Base-by-base conservation (phyloP, 2,329 filamentous ascomycete genomes). In the Trichoderma aggressivum region DNA sequence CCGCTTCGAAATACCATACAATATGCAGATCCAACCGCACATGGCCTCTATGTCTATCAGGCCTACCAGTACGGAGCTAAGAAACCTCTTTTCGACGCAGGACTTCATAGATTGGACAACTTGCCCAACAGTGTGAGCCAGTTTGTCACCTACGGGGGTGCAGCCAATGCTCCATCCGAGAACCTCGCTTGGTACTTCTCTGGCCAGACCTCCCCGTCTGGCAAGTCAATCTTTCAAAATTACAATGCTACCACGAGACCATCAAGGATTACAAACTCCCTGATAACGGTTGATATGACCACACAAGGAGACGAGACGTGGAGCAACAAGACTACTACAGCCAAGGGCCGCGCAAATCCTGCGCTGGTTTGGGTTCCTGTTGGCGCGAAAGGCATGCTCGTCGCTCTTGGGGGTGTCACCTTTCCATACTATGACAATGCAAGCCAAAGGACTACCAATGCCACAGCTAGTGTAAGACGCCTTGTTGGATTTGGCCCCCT, bases 321-420 rank as follows among this genome's bases (percentile, higher is more conserved):
- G 88, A 79, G 75, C 7, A 92, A 92, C 74, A 73, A 64, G 1
- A 87, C 88, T 0, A n/a, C 77, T 93, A 3, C 86, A 5, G 81
- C 91, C 7, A 79, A 81, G 5, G 86, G 86, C 1, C 86, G 91
- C 18, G 88, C 89, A 5, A 89, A 87, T 74, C 85, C 90, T 0
- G 90, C 91, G 71, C 82, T 91, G 1, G 89, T 91, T 1, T 94
- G 91, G 90, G 86, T 97, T 1, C 94, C 94, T 1, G 92, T 94
- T 58, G 92, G 93, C 3, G 82, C 87, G 18, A 84, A 94, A 75
- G 94, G 94, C 1, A 90, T 96, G 58, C 83, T 97, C 10, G 85
- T 97, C 1, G 92, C 91, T 3, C 82, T 97, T 0, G 93, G 92
- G 7, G 94, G 94, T 14, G 93, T 93, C 3, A 88, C 85, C 0